Base-by-base conservation (phyloP, 352 stramenopile genomes). In the Blastocystis sp. region DNA sequence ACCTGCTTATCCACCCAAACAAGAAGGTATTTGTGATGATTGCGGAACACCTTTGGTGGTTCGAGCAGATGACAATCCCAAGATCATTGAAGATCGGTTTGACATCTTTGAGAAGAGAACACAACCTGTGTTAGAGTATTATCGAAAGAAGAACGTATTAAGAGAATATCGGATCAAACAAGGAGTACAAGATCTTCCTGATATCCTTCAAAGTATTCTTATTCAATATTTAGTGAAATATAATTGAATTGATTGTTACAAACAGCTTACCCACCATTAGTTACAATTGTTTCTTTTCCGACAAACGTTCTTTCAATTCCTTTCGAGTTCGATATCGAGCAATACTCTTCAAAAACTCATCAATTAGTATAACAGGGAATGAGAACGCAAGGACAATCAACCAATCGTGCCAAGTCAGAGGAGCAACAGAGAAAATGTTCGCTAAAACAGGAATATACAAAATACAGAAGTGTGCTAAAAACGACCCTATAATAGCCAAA, bases 251-350 rank as follows among this genome's bases (percentile, higher is more conserved):
- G 77, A 97, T 96, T 1, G 93, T 92, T 35, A 97, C 94, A 71
- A 97, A 88, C 39, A 97, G 93, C 52, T 93, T 95, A 12, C 97
- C 90, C n/a, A n/a, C n/a, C n/a, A n/a, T n/a, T n/a, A n/a, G n/a
- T n/a, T n/a, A n/a, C n/a, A n/a, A n/a, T n/a, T n/a, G 97, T 96
- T 87, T 98, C 94, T 92, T 98, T 97, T 11, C 96, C 95, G 7
- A 98, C 96, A 89, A 98, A 95, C 12, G 96, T 98, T 43, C 96
- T 96, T 24, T 92, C 94, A 78, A 96, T 95, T 58, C 96, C 96
- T n/a, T n/a, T n/a, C n/a, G n/a, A n/a, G n/a, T n/a, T n/a, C n/a
- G n/a, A n/a, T 96, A 99, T 98, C 24, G 95, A 95, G 77, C 65
- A 7, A 75, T 24, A 12, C 29, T 29, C 57, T 83, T 83, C 35